Evolutionary conservation across 257 asterid genomes (phyloP), one percentile per base, ranked within the genome.

Genomic region (Gentiana macrophylla): DNA sequence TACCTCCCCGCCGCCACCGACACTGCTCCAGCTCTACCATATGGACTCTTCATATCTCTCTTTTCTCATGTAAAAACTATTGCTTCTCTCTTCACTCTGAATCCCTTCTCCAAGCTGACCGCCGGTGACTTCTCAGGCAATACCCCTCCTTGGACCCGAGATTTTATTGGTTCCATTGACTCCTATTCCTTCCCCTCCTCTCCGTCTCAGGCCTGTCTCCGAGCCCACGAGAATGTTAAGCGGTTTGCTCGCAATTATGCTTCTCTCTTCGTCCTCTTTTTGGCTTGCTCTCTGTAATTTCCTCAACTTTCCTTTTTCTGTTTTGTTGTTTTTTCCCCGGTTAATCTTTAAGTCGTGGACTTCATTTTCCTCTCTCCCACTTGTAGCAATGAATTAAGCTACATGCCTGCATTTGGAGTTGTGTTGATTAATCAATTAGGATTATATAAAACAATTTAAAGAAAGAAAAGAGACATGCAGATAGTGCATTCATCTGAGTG

Each of bases 171-270:
- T 47, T 76, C 90, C 0, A 50, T 63, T 4, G 80, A 78, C 4
- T 91, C 95, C 4, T 91, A 91, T 67, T 87, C 98, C 32, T 83
- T 83, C 43, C 96, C 98, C 35, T 70, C 93, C 35, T 84, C 95
- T 15, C 80, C 90, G 11, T 79, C 78, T 24, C 98, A 91, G 85
- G 88, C 94, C 50, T 80, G 90, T 50, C 82, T 91, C 55, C 83
- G 98, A 32, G 86, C 83, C 67, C 95, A 87, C 51, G 97, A 91
- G 83, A 91, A 91, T 58, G 81, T 91, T 66, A 91, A 91, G 68
- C 94, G 98, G 57, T 88, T 67, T 55, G 86, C 93, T 15, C 89
- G 87, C 72, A 87, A 91, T 67, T 91, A 87, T 71, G 79, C 95
- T 48, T 66, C 75, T 9, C 88, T 91, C 53, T 65, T 77, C 66